Evolutionary conservation across 148 eudicot species (phyloP), one percentile per base, ranked within the genome.

Genomic region (Diospyros lotus): DNA sequence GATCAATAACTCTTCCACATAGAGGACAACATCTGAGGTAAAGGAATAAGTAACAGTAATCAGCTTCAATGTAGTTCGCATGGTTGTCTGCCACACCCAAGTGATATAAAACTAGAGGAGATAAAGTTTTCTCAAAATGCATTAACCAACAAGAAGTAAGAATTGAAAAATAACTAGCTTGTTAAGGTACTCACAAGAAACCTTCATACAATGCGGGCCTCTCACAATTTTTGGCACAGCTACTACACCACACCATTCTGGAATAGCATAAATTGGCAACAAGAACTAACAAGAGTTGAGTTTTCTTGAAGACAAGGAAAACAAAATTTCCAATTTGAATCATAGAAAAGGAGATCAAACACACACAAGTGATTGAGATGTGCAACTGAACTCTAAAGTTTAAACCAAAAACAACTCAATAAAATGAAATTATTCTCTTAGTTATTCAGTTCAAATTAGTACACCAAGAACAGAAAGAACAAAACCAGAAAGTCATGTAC

Each of bases 1-100:
- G 78, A 43, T 69, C 83, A 40, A 91, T 66, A 9, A 91, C 89
- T 78, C 78, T 84, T 69, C 97, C 97, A 77, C 97, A 91, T 4
- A 1, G 1, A 58, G 79, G 11, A 82, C 97, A 91, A 76, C 91
- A 91, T 84, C 97, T 91, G 78, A 75, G 56, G 38, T 46, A 17
- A 18, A 5, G 42, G 13, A 50, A 71, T 28, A 76, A 42, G 41
- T 61, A 64, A 54, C 53, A 28, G 28, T 28, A 39, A 39, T 10
- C 54, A 3, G 61, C 62, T 8, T 28, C 15, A 46, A 55, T 7
- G 51, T 40, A 52, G 38, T 60, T 45, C 76, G 38, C 64, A 73
- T 1, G n/a, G 40, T 40, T 14, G 15, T 62, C 3, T 40, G 12
- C 9, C 43, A 38, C 40, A 44, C 11, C 68, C 42, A 65, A 12